These are phyloP conservation scores for Venustampulla echinocandica DNA, from an alignment of 495 filamentous ascomycete genomes.

Conservation along the genomic window DNA sequence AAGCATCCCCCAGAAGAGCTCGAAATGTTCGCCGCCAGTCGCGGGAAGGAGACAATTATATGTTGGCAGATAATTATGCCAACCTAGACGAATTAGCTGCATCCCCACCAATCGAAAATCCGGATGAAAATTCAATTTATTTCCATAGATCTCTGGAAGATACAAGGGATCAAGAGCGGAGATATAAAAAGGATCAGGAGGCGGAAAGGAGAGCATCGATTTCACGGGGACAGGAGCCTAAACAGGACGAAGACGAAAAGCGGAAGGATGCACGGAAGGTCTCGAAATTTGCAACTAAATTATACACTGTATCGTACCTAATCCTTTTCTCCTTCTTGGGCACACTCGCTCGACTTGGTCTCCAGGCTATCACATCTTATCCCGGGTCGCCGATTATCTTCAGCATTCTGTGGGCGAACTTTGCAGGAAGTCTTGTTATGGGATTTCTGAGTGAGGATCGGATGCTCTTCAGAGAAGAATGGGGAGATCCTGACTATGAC, in stretches of 20 bases:
- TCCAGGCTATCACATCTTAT: constrained; percentile 77
- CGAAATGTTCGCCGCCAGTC: constrained; percentile 16
- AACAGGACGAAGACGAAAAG: constrained; percentile 6
- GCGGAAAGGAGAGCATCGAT: constrained; percentile 16
- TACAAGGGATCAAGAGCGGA: constrained; percentile 14
- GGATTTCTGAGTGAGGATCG: constrained; percentile 79
- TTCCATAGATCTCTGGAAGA: constrained; percentile 21
- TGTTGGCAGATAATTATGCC: constrained; percentile 38
- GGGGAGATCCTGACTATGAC: constrained; percentile 35
- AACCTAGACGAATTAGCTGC: constrained; percentile 40
- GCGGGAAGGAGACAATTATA: constrained; percentile 24
- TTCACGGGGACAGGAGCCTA: neutral
- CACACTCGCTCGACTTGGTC: constrained; percentile 73
- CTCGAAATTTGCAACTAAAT: constrained; percentile 54
- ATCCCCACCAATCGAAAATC: constrained; percentile 37
- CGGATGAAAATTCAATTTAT: constrained; percentile 29
- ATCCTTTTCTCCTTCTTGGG: constrained; percentile 82
- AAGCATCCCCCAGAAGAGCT: constrained; percentile 3
- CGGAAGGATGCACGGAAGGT: constrained; percentile 1
- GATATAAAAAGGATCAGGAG: constrained; percentile 16
- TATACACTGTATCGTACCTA: constrained; percentile 75
- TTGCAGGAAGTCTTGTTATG: constrained; percentile 74
- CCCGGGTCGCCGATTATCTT: constrained; percentile 66
- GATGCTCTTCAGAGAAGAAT: constrained; percentile 63
- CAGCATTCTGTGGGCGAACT: constrained; percentile 81